A percentile compares a stretch with the other conserved stretches of the same genome.
Evolutionary conservation across 257 asterid genomes (phyloP).

Genomic region (Primulina eburnea): DNA sequence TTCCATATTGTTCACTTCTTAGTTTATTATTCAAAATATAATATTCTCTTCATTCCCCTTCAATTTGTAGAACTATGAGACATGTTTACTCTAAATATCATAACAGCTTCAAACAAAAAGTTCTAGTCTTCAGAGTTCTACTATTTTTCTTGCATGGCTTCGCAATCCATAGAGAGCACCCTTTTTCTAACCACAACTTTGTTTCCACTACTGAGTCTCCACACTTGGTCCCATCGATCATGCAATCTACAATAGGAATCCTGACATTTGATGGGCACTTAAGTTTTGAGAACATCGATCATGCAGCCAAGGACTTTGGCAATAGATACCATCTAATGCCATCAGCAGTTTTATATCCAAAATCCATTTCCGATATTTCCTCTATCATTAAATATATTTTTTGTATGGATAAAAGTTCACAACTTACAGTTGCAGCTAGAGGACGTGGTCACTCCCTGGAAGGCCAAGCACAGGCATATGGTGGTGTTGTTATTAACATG

Average conservation of each 20-base stretch:
- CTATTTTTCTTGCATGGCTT: conserved; percentile 42
- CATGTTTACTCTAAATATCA: conserved; percentile 31
- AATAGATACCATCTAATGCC: conserved; percentile 56
- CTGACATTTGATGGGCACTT: conserved; percentile 55
- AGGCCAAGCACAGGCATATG: conserved; percentile 81
- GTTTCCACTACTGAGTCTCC: conserved; percentile 29
- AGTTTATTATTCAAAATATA: conserved; percentile 15
- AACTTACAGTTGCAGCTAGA: conserved; percentile 69
- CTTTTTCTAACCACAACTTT: conserved; percentile 37
- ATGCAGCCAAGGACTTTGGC: conserved; percentile 77
- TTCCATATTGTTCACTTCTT: conserved; percentile 11
- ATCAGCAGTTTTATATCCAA: conserved; percentile 62
- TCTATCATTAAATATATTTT: conserved; percentile 43
- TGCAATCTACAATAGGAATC: conserved; percentile 36
- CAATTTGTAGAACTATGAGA: conserved; percentile 7
- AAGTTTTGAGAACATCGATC: conserved; percentile 40
- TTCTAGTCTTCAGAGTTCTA: conserved; percentile 35
- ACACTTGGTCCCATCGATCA: conserved; percentile 27
- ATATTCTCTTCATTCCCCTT: background rate
- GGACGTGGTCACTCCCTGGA: conserved; percentile 84
- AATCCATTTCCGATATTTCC: conserved; percentile 70
- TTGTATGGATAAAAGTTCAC: conserved; percentile 44
- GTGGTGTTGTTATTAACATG: conserved; percentile 69
- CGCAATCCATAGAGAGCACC: conserved; percentile 39
- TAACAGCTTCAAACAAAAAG: conserved; percentile 38